Evolutionary conservation across 768 basidiomycete species (phyloP), one percentile per base, ranked within the genome.

Genomic region (Cubamyces lactineus): DNA sequence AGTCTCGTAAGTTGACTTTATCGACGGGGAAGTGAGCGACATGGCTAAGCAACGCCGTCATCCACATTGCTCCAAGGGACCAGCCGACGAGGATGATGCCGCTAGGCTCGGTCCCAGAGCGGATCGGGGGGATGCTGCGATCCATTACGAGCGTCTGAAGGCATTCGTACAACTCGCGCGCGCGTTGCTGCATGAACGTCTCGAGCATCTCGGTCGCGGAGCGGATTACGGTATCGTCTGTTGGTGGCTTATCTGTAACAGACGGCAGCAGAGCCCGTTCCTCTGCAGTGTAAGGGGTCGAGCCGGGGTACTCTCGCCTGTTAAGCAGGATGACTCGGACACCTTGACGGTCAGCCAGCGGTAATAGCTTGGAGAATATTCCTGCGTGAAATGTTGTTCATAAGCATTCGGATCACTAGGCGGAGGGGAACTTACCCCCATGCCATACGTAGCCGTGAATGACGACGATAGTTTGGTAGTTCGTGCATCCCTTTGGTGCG

Each of bases 261-360:
- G 49, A 12, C 2, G 57, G 57, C 8, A 62, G 28, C 38, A 53
- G 38, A 4, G 50, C 56, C 21, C 57, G 53, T 26, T 71, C 68
- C n/a, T 55, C 54, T 13, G 41, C 46, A 2, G 62, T 54, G 59
- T 59, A 65, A 3, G 63, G 65, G 3, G 59, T 60, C 6, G 69
- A 62, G 0, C 66, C 62, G 5, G 63, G 66, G 34, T 69, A 70
- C 30, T 66, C 69, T 5, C 68, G 64, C 13, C 66, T 61, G 45
- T 66, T 70, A 26, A 69, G 41, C 19, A 53, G 13, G 39, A 70
- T 61, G 9, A 70, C 38, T 5, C 69, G 67, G 12, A 64, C 34
- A 12, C 62, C 60, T 5, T 61, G 49, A 11, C 66, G 45, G 1
- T 51, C 26, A 1, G 70, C 67, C 13, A 61, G 55, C 5, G 66